phyloP scores from a whole-genome alignment of 345 rosid genomes.

The Balakata baccata region DNA sequence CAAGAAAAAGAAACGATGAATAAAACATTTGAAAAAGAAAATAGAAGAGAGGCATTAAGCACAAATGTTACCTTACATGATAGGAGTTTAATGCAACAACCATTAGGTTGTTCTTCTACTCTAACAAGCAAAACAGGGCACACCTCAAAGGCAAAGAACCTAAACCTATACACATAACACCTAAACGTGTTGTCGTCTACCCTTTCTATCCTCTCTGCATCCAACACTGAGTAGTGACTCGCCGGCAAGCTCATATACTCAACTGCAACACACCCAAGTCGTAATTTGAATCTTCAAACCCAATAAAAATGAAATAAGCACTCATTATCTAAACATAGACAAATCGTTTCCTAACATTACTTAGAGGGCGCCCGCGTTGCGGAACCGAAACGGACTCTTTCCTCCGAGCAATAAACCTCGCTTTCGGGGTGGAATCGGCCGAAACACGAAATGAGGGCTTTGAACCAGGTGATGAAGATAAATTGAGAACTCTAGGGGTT shows the following conservation, averaged over 20 bases:
- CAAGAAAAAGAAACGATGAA: not conserved
- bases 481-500: conserved; percentile 22
- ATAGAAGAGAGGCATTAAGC: not conserved
- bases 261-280: conserved; percentile 32
- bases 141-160: conserved; percentile 83
- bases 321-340: not conserved
- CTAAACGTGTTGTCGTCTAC: conserved; percentile 78
- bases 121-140: conserved; percentile 90
- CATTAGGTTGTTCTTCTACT: conserved; percentile 83
- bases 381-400: conserved; percentile 65
- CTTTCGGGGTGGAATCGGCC: conserved; percentile 51
- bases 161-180: conserved; percentile 79
- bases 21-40: not conserved
- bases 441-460: conserved; percentile 43
- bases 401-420: conserved; percentile 75
- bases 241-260: conserved; percentile 98
- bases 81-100: conserved; percentile 87
- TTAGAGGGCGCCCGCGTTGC: conserved; percentile 76
- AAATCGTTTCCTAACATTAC: conserved; percentile 40
- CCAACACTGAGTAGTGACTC: conserved; percentile 95
- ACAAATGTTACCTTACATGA: conserved; percentile 68
- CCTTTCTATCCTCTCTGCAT: conserved; percentile 96
- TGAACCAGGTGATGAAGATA: conserved; percentile 24
- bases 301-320: not conserved
- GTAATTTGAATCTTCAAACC: not conserved